Percentiles rank a stretch among this genome's conserved stretches.
Evolutionary conservation across 768 basidiomycete species (phyloP).

Genomic region (Rossbeevera mucosa): DNA sequence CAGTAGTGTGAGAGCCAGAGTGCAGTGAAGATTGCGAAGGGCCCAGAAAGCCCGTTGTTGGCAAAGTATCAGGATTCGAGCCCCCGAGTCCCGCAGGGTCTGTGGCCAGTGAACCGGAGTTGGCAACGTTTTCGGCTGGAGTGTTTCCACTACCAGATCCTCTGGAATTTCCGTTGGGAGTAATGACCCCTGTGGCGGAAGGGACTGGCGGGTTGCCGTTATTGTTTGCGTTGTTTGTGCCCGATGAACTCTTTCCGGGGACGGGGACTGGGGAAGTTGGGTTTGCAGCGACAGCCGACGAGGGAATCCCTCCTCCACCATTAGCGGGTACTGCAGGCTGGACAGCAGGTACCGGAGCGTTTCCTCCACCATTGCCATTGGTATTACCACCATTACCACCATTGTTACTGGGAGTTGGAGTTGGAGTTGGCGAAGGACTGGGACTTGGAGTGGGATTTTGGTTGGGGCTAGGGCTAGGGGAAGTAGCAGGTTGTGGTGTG

Average conservation of each 20-base stretch:
- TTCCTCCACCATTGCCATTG: background rate
- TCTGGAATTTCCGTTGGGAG: background rate
- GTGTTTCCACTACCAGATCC: background rate
- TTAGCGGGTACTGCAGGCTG: background rate
- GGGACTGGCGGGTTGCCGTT: background rate
- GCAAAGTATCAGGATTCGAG: background rate
- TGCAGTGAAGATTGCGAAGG: constrained; percentile 1
- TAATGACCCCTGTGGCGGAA: background rate
- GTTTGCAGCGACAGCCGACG: background rate
- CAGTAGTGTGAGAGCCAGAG: constrained; percentile 11
- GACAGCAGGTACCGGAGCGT: background rate
- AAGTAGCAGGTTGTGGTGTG: constrained; percentile 1
- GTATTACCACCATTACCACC: background rate
- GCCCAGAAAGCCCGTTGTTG: background rate
- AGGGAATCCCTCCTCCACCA: background rate
- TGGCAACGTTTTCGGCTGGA: background rate
- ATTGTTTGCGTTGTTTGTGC: background rate
- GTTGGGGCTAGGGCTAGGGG: background rate
- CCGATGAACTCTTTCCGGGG: background rate
- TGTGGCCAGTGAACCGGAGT: background rate
- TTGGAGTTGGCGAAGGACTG: background rate
- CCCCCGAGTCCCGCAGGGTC: background rate
- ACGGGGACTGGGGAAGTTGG: background rate
- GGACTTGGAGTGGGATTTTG: background rate
- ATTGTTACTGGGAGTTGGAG: background rate